Percentiles rank a stretch among this genome's conserved stretches.
These are phyloP conservation scores for Sanghuangporus weigelae DNA, from an alignment of 1,284 basidiomycete species.

Conservation along the genomic window DNA sequence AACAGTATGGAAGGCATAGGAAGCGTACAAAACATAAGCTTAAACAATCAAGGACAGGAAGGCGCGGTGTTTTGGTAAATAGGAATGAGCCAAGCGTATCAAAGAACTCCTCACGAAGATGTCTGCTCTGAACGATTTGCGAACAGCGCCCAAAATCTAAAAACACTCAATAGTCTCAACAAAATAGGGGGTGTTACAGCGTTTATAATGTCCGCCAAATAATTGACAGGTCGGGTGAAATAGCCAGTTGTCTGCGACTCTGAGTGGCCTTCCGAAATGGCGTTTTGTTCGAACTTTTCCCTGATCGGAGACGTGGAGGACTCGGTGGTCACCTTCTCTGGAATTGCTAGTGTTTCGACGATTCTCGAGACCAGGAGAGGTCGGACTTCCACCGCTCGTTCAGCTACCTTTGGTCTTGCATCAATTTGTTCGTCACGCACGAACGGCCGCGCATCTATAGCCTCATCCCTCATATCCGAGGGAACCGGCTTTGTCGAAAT, in stretches of 20 bases:
- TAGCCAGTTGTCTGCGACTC: neutral
- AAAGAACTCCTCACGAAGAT: neutral
- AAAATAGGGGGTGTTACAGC: conserved; percentile 17
- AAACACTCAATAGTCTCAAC: conserved; percentile 12
- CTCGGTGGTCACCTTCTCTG: conserved; percentile 3
- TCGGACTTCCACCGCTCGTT: conserved; percentile 11
- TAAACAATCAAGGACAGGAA: neutral
- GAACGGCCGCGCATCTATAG: conserved; percentile 30
- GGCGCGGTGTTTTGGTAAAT: neutral
- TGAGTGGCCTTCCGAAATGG: neutral
- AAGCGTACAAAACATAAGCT: neutral
- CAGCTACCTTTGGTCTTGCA: conserved; percentile 27
- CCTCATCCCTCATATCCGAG: conserved; percentile 26
- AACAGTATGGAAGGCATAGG: neutral
- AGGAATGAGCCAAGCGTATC: neutral
- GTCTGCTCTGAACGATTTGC: conserved; percentile 1
- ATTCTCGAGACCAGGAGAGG: conserved; percentile 8
- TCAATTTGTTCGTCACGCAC: conserved; percentile 37
- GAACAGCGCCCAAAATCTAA: conserved; percentile 12
- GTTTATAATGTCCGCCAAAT: conserved; percentile 6
- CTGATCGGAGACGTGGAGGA: conserved; percentile 4
- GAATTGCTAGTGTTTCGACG: conserved; percentile 9
- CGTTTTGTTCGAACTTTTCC: conserved; percentile 10
- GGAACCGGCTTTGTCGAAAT: conserved; percentile 25
- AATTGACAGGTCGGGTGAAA: conserved; percentile 1